phyloP scores from a whole-genome alignment of 805 yeast species.

The Yamadazyma scolyti region DNA sequence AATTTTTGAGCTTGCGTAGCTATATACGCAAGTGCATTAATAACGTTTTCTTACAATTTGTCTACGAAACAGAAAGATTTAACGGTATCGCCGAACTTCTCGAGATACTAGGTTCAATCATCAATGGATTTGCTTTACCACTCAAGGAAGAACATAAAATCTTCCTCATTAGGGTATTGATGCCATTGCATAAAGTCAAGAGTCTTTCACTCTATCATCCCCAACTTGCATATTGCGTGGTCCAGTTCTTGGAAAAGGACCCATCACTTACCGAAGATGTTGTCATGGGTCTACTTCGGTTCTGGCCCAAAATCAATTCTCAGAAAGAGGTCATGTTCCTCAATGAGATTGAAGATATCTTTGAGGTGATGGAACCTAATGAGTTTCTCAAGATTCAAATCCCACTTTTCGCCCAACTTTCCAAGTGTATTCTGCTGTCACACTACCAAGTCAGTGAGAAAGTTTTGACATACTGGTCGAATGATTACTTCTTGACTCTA shows the following conservation, averaged over 20 bases:
- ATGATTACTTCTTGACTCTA: constrained; percentile 85
- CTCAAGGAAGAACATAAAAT: constrained; percentile 95
- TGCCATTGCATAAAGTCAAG: constrained; percentile 91
- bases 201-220: constrained; percentile 90
- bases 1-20: constrained; percentile 83
- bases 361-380: constrained; percentile 91
- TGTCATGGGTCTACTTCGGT: constrained; percentile 86
- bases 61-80: constrained; percentile 92
- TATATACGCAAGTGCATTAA: constrained; percentile 88
- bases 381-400: constrained; percentile 90
- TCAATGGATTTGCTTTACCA: constrained; percentile 96
- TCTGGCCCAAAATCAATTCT: constrained; percentile 95
- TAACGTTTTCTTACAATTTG: constrained; percentile 88
- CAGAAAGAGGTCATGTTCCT: constrained; percentile 95
- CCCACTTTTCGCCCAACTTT: constrained; percentile 89
- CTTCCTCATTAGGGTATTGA: constrained; percentile 76
- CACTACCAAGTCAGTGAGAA: constrained; percentile 98
- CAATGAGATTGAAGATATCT: constrained; percentile 93
- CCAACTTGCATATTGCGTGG: constrained; percentile 94
- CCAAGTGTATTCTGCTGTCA: constrained; percentile 89
- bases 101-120: constrained; percentile 93
- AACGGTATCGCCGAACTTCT: constrained; percentile 93
- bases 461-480: constrained; percentile 89
- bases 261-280: constrained; percentile 91
- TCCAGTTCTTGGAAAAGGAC: constrained; percentile 94